Evolutionary conservation across 2,329 filamentous ascomycete genomes (phyloP), one percentile per base, ranked within the genome.

Genomic region (Talaromyces sp.): DNA sequence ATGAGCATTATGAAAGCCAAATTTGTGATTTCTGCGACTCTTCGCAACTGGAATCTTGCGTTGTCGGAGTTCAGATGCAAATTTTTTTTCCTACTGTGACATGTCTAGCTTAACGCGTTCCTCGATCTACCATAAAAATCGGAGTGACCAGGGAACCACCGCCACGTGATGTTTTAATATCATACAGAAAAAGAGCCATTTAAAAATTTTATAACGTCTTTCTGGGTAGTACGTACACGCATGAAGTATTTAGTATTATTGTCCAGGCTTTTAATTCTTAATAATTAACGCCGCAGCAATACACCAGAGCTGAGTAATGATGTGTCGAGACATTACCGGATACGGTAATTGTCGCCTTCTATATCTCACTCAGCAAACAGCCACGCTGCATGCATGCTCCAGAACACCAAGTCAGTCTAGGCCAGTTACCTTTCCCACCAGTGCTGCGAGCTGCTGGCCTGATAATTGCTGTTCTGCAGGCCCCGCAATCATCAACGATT

Each of bases 111-210:
- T 72, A 70, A 74, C 61, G 72, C 71, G 74, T 72, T 68, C 61
- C 66, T 62, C 57, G 44, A 40, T 56, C 58, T 58, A 59, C 44
- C 55, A 62, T 69, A 67, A 70, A 68, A 68, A 71, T 67, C 71
- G 68, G 73, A 69, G 67, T 73, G 69, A 70, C 69, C 69, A 70
- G 64, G 71, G 68, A 64, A 66, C 51, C 55, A 61, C 60, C 61
- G 65, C 65, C 69, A 68, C 73, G 72, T 69, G 68, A 74, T 74
- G 73, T 76, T 75, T 72, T 74, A 74, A 74, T 76, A 75, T 72
- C 72, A 61, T 61, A 56, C 73, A 68, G 67, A 56, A 57, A 57
- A 70, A 73, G 66, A 65, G 68, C 67, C 70, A 72, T 71, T 66
- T 70, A 72, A 72, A 72, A 68, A 69, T 68, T 70, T 72, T 70